These are phyloP conservation scores for Leishmania tarentolae DNA, from an alignment of 208 protist species.

Conservation along the genomic window DNA sequence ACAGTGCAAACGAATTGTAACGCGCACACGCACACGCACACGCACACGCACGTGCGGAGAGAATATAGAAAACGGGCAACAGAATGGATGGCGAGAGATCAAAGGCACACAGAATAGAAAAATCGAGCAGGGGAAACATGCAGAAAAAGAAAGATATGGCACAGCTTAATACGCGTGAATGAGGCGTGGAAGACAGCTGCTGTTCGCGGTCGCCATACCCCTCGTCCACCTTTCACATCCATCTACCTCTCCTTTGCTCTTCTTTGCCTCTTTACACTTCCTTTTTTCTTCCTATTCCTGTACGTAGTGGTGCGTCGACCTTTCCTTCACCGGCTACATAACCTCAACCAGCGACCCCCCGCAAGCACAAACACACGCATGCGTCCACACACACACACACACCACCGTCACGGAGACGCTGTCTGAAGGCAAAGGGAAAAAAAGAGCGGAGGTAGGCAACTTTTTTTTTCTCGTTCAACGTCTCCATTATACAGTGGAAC, in stretches of 20 bases:
- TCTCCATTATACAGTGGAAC: neutral
- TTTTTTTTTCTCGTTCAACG: neutral
- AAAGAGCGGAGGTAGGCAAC: neutral
- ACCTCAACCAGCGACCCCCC: neutral
- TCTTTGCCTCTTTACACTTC: neutral
- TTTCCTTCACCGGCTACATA: neutral
- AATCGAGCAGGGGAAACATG: neutral
- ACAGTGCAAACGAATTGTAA: neutral
- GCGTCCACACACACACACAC: conserved; percentile 4
- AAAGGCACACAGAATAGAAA: neutral
- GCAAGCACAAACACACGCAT: neutral
- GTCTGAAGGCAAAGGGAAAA: neutral
- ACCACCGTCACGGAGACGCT: neutral
- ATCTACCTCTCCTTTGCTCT: neutral
- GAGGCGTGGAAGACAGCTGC: neutral
- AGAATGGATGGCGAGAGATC: neutral
- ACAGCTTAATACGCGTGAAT: neutral
- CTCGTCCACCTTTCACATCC: neutral
- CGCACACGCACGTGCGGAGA: neutral
- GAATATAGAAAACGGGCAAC: no score
- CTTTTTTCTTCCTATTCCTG: no score
- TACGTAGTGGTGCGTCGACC: neutral
- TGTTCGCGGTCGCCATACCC: neutral
- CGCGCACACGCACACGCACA: no score
- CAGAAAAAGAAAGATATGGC: neutral